Evolutionary conservation across 352 stramenopile genomes (phyloP), one percentile per base, ranked within the genome.

Genomic region (Globisporangium abappressorium): DNA sequence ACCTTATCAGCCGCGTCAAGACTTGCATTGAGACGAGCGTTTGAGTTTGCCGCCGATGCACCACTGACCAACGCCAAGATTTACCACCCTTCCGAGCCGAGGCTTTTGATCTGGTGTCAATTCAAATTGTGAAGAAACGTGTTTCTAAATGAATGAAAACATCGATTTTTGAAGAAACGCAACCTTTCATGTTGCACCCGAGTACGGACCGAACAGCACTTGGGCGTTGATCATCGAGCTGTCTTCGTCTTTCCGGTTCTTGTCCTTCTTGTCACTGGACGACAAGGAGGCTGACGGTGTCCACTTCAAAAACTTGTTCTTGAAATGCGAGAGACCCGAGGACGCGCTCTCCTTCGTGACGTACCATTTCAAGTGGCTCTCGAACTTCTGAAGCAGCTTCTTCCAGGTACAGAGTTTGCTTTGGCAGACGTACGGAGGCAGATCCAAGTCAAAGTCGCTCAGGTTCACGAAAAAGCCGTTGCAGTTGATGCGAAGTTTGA

Each of bases 381-480:
- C 87, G 64, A 95, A 94, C 58, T 91, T 90, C 41, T 92, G 84
- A 1, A 95, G 64, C 18, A 95, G 72, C 66, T 91, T 90, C 65
- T 94, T 92, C 54, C 79, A 90, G 22, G 87, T 94, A 38, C 77
- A 91, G n/a, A 95, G 70, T 64, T 90, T 90, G 65, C 83, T 88
- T 61, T 94, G 85, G 67, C 84, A 93, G 24, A 95, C 73, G 53
- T 91, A 94, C 6, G 84, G 85, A 4, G 85, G 84, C 18, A 95
- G 33, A 46, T 94, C 82, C 15, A 95, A 63, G 62, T 92, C 87
- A 38, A 95, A 93, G 38, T 89, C 75, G 62, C 74, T 93, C 20
- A 95, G 72, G 54, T 93, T 95, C 9, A 95, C 87, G 55, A 93
- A 92, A 68, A 94, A 95, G 0, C 87, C 87, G 63, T 92, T 89